phyloP scores from a whole-genome alignment of 225 moss, liverwort and hornwort genomes.

The Marchantia paleacea region DNA sequence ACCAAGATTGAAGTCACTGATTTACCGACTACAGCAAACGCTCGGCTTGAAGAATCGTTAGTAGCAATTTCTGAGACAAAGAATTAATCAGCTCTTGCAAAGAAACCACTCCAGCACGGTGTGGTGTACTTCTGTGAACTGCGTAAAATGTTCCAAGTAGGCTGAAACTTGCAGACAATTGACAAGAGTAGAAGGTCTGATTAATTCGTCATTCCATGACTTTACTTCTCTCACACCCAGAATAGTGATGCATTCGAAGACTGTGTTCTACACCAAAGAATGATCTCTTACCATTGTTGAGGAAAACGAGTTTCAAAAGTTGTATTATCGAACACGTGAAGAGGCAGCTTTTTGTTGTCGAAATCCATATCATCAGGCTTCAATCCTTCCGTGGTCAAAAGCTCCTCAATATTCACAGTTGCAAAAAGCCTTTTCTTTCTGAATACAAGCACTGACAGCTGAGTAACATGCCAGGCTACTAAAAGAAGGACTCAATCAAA shows the following conservation, averaged over 20 bases:
- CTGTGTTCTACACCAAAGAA: background rate
- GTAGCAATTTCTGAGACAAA: no score
- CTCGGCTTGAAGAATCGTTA: no score
- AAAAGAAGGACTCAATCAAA: background rate
- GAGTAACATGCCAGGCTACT: slow-evolving; percentile 9
- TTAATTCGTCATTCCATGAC: background rate
- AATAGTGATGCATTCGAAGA: background rate
- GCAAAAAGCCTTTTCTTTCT: slow-evolving; percentile 52
- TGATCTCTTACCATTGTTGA: slow-evolving; percentile 56
- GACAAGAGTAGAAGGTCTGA: background rate
- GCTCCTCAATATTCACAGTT: slow-evolving; percentile 49
- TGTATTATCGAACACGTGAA: slow-evolving; percentile 58
- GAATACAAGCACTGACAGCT: background rate
- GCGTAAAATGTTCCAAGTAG: background rate
- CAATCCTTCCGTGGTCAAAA: slow-evolving; percentile 49
- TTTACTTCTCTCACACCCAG: background rate
- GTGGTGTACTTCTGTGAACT: background rate
- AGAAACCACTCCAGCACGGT: background rate
- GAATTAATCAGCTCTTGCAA: no score
- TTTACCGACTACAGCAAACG: no score
- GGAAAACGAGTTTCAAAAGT: slow-evolving; percentile 59
- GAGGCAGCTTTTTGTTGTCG: slow-evolving; percentile 52
- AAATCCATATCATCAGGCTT: slow-evolving; percentile 48
- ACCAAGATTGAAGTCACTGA: no score
- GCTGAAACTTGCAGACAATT: background rate